phyloP scores from a whole-genome alignment of 257 asterid genomes.

The Jasminum sambac region DNA sequence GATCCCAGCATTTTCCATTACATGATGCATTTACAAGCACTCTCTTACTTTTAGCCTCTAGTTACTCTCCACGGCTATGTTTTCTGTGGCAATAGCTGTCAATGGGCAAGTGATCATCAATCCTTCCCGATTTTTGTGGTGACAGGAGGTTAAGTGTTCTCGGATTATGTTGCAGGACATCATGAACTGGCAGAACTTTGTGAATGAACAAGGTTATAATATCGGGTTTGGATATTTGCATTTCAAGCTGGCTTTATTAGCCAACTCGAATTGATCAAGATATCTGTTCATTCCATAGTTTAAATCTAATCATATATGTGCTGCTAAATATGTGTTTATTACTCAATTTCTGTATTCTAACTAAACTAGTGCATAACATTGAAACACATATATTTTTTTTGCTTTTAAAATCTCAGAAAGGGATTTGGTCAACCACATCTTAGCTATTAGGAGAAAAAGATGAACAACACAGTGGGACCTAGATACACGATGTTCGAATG shows the following conservation, averaged over 20 bases:
- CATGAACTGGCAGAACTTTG: slow-evolving; percentile 32
- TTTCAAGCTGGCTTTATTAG: background rate
- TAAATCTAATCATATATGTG: too few species aligned
- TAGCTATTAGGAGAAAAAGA: background rate
- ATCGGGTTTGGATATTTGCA: background rate
- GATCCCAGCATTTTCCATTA: slow-evolving; percentile 27
- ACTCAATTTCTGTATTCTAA: too few species aligned
- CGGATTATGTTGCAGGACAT: slow-evolving; percentile 42
- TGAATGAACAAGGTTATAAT: background rate
- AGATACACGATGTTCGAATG: background rate
- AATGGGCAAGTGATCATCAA: slow-evolving; percentile 39
- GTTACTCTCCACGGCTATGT: slow-evolving; percentile 47
- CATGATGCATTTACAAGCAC: slow-evolving; percentile 27
- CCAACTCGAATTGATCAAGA: background rate
- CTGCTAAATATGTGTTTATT: too few species aligned
- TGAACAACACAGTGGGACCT: background rate
- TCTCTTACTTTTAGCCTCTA: slow-evolving; percentile 61
- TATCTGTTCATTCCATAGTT: background rate
- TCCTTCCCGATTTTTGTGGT: slow-evolving; percentile 30
- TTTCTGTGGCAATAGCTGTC: slow-evolving; percentile 37
- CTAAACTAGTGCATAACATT: too few species aligned
- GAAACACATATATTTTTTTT: too few species aligned
- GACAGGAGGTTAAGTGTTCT: slow-evolving; percentile 34
- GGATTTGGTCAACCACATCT: too few species aligned
- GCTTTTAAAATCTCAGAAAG: too few species aligned